Percentiles rank a stretch among this genome's conserved stretches.
Conservation (phyloP, 345 rosid species). For the Salix purpurea region DNA sequence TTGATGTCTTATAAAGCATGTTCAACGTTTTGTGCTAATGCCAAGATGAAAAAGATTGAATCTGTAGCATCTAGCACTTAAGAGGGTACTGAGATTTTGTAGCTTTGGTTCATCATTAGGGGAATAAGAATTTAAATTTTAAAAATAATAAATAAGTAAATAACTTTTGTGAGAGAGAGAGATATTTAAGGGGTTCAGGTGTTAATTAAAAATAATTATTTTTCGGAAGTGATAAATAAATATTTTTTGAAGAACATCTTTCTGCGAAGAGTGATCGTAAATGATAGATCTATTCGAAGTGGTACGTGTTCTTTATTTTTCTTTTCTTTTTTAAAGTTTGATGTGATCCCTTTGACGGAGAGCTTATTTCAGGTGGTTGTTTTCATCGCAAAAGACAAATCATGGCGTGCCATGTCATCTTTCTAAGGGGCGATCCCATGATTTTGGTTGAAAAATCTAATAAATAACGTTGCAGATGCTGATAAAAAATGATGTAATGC, state of each 20-base stretch:
- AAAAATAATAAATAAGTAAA: background rate
- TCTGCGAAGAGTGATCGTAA: background rate
- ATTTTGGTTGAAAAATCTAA: background rate
- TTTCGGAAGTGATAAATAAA: background rate
- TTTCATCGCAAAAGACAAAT: background rate
- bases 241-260: background rate
- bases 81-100: background rate
- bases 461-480: background rate
- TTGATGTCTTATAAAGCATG: background rate
- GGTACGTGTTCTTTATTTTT: background rate
- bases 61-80: background rate
- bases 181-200: background rate
- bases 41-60: background rate
- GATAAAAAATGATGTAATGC: background rate
- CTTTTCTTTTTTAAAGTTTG: background rate
- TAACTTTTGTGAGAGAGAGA: background rate
- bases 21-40: background rate
- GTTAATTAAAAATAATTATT: too few species aligned
- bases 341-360: background rate
- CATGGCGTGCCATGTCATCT: background rate
- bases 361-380: background rate
- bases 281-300: background rate
- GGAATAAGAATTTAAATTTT: background rate
- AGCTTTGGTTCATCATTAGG: background rate
- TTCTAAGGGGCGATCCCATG: background rate